Evolutionary conservation across 768 basidiomycete species (phyloP).

Genomic region (Tylopilus balloui): DNA sequence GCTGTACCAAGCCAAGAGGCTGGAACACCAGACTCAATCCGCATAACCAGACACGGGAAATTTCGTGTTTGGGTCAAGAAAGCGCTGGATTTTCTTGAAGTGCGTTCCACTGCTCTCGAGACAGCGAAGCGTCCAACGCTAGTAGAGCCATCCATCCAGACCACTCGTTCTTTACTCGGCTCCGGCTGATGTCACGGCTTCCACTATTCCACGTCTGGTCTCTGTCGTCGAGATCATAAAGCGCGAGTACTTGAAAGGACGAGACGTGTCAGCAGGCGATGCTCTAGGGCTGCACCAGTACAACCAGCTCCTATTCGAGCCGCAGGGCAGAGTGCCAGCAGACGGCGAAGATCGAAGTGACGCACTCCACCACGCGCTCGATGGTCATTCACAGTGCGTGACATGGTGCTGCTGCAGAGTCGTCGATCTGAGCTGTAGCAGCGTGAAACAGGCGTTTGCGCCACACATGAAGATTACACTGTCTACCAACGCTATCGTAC

Average conservation of each 20-base stretch:
- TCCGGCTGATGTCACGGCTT: slow-evolving; percentile 36
- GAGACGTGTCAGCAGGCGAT: slow-evolving; percentile 42
- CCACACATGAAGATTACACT: slow-evolving; percentile 73
- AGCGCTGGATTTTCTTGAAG: slow-evolving; percentile 52
- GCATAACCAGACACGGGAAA: slow-evolving; percentile 56
- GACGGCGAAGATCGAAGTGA: slow-evolving; percentile 33
- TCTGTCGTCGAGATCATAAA: slow-evolving; percentile 83
- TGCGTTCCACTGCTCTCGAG: slow-evolving; percentile 23
- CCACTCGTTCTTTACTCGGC: slow-evolving; percentile 59
- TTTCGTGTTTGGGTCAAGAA: slow-evolving; percentile 49
- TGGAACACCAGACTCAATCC: slow-evolving; percentile 33
- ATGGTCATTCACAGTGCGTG: slow-evolving; percentile 59
- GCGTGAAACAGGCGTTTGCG: slow-evolving; percentile 50
- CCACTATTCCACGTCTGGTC: slow-evolving; percentile 58
- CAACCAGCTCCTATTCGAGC: slow-evolving; percentile 59
- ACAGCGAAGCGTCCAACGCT: slow-evolving; percentile 7
- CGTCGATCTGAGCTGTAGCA: slow-evolving; percentile 22
- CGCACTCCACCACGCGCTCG: slow-evolving; percentile 38
- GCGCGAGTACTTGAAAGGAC: slow-evolving; percentile 62
- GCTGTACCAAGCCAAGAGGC: slow-evolving; percentile 4
- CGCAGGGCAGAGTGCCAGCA: slow-evolving; percentile 17
- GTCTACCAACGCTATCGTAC: slow-evolving; percentile 41
- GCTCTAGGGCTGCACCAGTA: slow-evolving; percentile 68
- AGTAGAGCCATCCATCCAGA: slow-evolving; percentile 43
- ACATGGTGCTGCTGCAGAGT: background rate